Percentiles rank a stretch among this genome's conserved stretches.
Conservation (phyloP, 345 rosid species). For the Aquilaria yunnanensis region DNA sequence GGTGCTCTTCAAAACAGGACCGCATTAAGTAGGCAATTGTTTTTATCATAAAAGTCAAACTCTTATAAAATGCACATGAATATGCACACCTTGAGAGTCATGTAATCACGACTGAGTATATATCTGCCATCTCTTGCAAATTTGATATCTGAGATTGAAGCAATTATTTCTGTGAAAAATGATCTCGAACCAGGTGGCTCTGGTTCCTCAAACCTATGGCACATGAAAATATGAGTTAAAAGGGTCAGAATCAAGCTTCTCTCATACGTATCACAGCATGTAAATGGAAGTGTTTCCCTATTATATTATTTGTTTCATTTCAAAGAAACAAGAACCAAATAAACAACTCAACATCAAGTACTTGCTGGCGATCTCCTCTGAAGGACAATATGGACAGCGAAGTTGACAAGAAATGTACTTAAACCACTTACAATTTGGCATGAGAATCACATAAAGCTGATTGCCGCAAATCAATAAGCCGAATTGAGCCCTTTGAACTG, state of each 20-base stretch:
- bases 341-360: no score
- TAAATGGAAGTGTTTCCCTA: no score
- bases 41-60: background rate
- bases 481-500: constrained; percentile 98
- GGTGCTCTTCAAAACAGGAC: no score
- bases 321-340: no score
- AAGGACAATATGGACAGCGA: background rate
- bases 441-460: constrained; percentile 96
- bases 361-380: no score
- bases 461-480: constrained; percentile 94
- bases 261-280: no score
- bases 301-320: no score
- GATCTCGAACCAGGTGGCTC: constrained; percentile 76
- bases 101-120: constrained; percentile 90
- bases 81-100: constrained; percentile 79
- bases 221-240: constrained; percentile 4
- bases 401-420: background rate
- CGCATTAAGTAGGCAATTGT: no score
- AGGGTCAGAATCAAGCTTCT: no score
- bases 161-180: constrained; percentile 92
- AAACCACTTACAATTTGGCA: constrained; percentile 71
- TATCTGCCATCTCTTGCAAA: constrained; percentile 78
- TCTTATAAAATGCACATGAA: constrained; percentile 3
- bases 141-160: constrained; percentile 87
- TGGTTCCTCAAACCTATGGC: constrained; percentile 74